Conservation (phyloP, 805 yeast genomes). For the Candida gorgasii region DNA sequence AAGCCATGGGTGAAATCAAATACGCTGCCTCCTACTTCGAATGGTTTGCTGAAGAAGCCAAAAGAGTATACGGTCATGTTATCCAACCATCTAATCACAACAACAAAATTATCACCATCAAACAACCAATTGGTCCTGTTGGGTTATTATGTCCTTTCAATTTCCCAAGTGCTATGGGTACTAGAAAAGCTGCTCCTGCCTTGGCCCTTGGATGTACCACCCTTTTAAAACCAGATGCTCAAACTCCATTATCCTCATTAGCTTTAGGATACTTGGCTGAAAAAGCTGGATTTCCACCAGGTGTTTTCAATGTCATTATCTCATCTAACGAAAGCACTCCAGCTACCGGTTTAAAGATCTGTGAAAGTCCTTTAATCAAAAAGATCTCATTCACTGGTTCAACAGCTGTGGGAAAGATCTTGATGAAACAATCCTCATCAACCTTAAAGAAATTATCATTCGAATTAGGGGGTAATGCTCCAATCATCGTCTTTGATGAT, state of each 20-base stretch:
- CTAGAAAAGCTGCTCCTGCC: constrained; percentile 66
- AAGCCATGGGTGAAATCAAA: constrained; percentile 55
- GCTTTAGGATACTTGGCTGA: constrained; percentile 57
- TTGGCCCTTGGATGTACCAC: constrained; percentile 66
- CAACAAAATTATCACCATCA: constrained; percentile 53
- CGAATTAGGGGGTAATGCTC: constrained; percentile 83
- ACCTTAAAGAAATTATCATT: constrained; percentile 70
- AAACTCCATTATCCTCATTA: constrained; percentile 61
- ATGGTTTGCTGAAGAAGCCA: constrained; percentile 56
- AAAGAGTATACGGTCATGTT: constrained; percentile 55
- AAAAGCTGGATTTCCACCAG: constrained; percentile 62
- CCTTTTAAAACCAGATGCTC: constrained; percentile 60
- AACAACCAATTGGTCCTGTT: constrained; percentile 65
- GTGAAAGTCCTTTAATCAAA: constrained; percentile 55
- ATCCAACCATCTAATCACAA: constrained; percentile 54
- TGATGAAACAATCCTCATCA: constrained; percentile 60
- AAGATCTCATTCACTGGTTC: constrained; percentile 81
- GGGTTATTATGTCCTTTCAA: constrained; percentile 69
- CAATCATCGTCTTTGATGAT: constrained; percentile 72
- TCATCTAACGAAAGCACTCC: constrained; percentile 52
- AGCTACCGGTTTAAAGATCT: constrained; percentile 51
- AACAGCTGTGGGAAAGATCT: constrained; percentile 67
- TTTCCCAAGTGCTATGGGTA: constrained; percentile 68
- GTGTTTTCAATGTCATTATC: constrained; percentile 54
- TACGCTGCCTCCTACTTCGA: constrained; percentile 55